These are phyloP conservation scores for Cladosporium phlei DNA, from an alignment of 2,329 filamentous ascomycete genomes.

Conservation along the genomic window DNA sequence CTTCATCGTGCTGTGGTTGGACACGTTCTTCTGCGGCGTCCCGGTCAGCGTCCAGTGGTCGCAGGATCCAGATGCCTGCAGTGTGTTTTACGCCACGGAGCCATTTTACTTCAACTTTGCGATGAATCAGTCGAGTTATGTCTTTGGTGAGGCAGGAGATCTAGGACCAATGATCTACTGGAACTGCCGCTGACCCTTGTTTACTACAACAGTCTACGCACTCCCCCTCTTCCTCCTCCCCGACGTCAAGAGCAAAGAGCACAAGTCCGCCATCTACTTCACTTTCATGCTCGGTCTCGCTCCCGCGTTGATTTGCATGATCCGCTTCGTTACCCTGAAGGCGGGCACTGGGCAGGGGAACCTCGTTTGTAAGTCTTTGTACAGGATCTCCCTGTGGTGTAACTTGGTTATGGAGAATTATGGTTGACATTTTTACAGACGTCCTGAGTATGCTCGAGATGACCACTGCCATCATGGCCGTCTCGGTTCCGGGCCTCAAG, in stretches of 20 bases:
- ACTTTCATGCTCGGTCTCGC: conserved; percentile 26
- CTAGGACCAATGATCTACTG: no score
- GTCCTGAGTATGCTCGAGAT: conserved; percentile 16
- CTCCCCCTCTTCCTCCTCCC: conserved; percentile 32
- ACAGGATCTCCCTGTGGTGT: no score
- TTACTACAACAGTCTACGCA: conserved; percentile 29
- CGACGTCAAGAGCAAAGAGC: conserved; percentile 19
- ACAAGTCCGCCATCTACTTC: conserved; percentile 22
- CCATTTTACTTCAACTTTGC: conserved; percentile 36
- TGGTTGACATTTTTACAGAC: background rate
- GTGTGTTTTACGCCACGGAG: conserved; percentile 33
- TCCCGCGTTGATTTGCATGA: conserved; percentile 24
- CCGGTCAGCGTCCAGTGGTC: conserved; percentile 35
- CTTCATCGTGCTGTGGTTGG: conserved; percentile 31
- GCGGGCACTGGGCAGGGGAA: conserved; percentile 25
- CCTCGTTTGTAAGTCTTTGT: conserved; percentile 22
- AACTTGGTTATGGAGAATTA: no score
- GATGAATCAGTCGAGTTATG: conserved; percentile 32
- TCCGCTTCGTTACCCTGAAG: conserved; percentile 26
- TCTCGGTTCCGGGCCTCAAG: conserved; percentile 15
- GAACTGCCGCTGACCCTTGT: no score
- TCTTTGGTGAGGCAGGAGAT: conserved; percentile 24
- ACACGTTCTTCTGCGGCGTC: conserved; percentile 35
- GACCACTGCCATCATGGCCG: conserved; percentile 14
- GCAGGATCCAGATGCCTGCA: conserved; percentile 35